These are phyloP conservation scores for Prinsepia uniflora DNA, from an alignment of 306 rosid species.

Conservation along the genomic window DNA sequence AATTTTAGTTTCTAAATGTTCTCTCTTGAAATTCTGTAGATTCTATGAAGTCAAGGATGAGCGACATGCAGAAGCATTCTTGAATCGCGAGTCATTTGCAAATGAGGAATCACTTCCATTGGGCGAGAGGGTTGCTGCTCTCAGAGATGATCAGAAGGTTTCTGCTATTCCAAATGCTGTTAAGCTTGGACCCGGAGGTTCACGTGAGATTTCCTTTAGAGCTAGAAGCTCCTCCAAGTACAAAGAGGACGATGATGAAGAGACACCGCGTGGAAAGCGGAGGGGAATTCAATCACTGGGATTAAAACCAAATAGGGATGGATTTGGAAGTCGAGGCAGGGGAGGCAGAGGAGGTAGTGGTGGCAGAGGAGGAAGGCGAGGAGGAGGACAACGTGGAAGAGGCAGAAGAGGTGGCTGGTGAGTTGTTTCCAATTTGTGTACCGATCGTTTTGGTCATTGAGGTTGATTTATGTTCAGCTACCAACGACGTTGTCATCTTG, in stretches of 20 bases:
- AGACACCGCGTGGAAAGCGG: slow-evolving; percentile 38
- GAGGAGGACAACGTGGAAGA: not conserved
- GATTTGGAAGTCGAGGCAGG: slow-evolving; percentile 42
- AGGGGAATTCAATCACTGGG: slow-evolving; percentile 71
- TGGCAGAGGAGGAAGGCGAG: slow-evolving; percentile 40
- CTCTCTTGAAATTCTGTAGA: slow-evolving; percentile 34
- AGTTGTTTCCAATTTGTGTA: too few relatives aligned
- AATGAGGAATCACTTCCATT: slow-evolving; percentile 66
- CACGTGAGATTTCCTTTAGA: slow-evolving; percentile 79
- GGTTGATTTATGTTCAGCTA: too few relatives aligned
- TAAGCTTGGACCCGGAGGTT: slow-evolving; percentile 82
- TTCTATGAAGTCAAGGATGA: slow-evolving; percentile 83
- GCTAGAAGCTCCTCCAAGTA: slow-evolving; percentile 63
- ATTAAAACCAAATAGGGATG: slow-evolving; percentile 36
- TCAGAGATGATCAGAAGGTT: slow-evolving; percentile 31
- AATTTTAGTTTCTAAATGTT: not conserved
- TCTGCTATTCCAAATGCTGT: slow-evolving; percentile 45
- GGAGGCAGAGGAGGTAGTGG: slow-evolving; percentile 19
- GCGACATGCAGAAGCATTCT: slow-evolving; percentile 84
- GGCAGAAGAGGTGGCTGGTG: too few relatives aligned
- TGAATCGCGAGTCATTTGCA: slow-evolving; percentile 67
- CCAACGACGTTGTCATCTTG: too few relatives aligned
- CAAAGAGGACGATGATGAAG: slow-evolving; percentile 56
- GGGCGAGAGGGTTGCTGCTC: slow-evolving; percentile 74
- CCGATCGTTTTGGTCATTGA: too few relatives aligned